phyloP scores from a whole-genome alignment of 495 filamentous ascomycete species.

The Xylaria cubensis region DNA sequence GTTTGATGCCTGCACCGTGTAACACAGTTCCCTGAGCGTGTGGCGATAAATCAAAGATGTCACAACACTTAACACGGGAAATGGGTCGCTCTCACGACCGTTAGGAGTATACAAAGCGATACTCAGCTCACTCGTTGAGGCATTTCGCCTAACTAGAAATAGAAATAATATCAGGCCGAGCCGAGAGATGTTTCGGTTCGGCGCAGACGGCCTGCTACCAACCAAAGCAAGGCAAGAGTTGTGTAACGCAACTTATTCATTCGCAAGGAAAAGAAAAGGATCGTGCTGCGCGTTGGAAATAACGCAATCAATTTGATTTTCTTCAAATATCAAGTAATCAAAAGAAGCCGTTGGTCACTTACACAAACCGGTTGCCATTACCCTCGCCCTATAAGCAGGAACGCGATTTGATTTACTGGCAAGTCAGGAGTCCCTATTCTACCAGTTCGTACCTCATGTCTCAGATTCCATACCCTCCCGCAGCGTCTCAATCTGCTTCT shows the following conservation, averaged over 20 bases:
- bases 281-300: not conserved
- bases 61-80: not conserved
- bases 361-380: not conserved
- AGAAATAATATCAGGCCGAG: not conserved
- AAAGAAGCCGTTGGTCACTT: not conserved
- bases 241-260: constrained; percentile 11
- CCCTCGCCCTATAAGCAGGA: not conserved
- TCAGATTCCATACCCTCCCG: constrained; percentile 60
- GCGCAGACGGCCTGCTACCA: constrained; percentile 1
- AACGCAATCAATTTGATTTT: not conserved
- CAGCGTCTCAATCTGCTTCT: constrained; percentile 62
- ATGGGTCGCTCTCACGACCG: not conserved
- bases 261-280: not conserved
- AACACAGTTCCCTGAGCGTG: not conserved
- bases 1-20: not conserved
- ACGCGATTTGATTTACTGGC: not conserved
- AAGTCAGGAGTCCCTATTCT: not conserved
- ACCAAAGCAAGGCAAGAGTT: not conserved
- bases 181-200: constrained; percentile 10
- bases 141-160: not conserved
- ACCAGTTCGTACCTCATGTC: not conserved
- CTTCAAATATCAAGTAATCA: not conserved
- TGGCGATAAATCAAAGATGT: not conserved
- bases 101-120: not conserved
- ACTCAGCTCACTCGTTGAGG: not conserved